A percentile compares a stretch with the other conserved stretches of the same genome.
Conservation (phyloP, 306 rosid species). For the Lathyrus aphaca region DNA sequence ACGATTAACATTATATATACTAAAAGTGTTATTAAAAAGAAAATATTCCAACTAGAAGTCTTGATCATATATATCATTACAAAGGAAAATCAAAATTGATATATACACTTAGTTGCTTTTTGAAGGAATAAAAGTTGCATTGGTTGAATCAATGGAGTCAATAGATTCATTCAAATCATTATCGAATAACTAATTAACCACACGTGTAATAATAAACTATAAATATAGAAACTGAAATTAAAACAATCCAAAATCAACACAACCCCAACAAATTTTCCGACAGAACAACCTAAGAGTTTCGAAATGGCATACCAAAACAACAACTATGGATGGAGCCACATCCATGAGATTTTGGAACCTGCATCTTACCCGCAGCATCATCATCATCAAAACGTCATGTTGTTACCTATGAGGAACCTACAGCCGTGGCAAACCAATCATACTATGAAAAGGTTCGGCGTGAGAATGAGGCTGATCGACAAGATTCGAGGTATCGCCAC, state of each 20-base stretch:
- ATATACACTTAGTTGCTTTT: background rate
- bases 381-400: slow-evolving; percentile 28
- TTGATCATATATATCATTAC: background rate
- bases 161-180: slow-evolving; percentile 45
- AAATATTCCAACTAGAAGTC: background rate
- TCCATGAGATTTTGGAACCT: slow-evolving; percentile 16
- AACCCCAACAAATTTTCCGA: slow-evolving; percentile 1
- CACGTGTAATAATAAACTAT: slow-evolving; percentile 18
- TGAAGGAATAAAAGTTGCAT: slow-evolving; percentile 5
- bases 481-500: slow-evolving; percentile 9
- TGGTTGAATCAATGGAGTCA: slow-evolving; percentile 24
- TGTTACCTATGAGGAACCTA: slow-evolving; percentile 21
- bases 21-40: too few relatives aligned
- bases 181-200: slow-evolving; percentile 26
- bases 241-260: background rate
- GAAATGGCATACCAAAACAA: slow-evolving; percentile 47
- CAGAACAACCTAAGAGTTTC: background rate
- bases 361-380: background rate
- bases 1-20: too few relatives aligned
- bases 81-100: too few relatives aligned
- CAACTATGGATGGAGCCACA: slow-evolving; percentile 5
- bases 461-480: background rate
- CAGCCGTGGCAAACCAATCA: background rate
- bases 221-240: slow-evolving; percentile 14
- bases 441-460: background rate